Conservation (phyloP, 768 basidiomycete genomes). For the Infundibulicybe gibba region DNA sequence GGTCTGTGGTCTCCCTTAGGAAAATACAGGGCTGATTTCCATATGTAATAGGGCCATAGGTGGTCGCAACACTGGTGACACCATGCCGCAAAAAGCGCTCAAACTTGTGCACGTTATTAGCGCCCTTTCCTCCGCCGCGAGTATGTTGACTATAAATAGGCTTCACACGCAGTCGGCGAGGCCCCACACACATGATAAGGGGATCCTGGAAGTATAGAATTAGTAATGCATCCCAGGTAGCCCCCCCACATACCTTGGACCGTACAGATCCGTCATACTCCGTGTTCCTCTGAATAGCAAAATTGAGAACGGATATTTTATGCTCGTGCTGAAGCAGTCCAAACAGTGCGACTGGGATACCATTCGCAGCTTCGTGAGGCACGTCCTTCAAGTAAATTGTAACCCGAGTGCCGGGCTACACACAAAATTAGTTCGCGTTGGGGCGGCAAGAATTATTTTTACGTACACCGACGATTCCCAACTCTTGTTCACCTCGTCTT, state of each 20-base stretch:
- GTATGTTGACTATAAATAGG: conserved; percentile 94
- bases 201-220: conserved; percentile 59
- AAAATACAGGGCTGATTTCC: conserved; percentile 81
- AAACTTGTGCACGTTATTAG: conserved; percentile 97
- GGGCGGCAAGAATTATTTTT: not conserved
- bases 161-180: conserved; percentile 77
- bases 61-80: conserved; percentile 75
- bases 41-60: conserved; percentile 86
- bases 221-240: not conserved
- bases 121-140: conserved; percentile 83
- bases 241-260: conserved; percentile 64
- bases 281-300: conserved; percentile 91
- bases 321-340: conserved; percentile 93
- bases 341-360: conserved; percentile 62
- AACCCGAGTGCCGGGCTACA: conserved; percentile 79
- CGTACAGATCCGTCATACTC: conserved; percentile 87
- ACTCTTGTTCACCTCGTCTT: conserved; percentile 62
- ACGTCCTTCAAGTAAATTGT: conserved; percentile 74
- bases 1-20: conserved; percentile 64
- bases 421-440: not conserved
- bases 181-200: conserved; percentile 84
- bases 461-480: conserved; percentile 60
- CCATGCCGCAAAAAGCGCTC: conserved; percentile 89
- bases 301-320: conserved; percentile 90
- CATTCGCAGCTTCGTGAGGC: conserved; percentile 53